phyloP scores from a whole-genome alignment of 2,329 filamentous ascomycete species.

The Thermochaetoides dissita region DNA sequence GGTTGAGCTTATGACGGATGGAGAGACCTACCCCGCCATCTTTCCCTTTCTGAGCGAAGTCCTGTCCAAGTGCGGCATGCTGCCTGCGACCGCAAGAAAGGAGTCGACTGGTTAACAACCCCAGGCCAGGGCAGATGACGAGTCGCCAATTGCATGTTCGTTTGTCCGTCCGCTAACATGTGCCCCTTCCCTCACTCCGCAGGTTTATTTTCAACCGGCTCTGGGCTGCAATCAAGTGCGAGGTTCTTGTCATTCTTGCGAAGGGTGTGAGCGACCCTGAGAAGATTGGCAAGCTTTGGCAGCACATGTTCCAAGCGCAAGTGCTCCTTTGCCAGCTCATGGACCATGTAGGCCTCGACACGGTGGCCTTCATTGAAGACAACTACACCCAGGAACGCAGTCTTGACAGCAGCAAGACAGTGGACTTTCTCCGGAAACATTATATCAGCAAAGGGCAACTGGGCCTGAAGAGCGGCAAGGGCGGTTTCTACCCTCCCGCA shows the following conservation, averaged over 20 bases:
- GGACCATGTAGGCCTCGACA: conserved; percentile 37
- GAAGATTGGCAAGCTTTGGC: conserved; percentile 34
- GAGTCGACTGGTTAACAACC: conserved; percentile 27
- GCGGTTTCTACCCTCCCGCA: conserved; percentile 23
- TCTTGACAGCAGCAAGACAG: conserved; percentile 24
- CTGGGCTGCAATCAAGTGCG: conserved; percentile 3
- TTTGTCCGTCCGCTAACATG: too few relatives aligned
- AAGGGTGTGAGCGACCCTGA: conserved; percentile 27
- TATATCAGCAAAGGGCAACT: conserved; percentile 33
- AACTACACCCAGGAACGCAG: conserved; percentile 37
- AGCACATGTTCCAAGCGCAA: conserved; percentile 22
- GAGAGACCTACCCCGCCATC: conserved; percentile 26
- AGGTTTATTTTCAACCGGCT: conserved; percentile 31
- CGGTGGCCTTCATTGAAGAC: conserved; percentile 36
- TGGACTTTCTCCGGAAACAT: conserved; percentile 28
- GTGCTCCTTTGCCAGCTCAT: conserved; percentile 24
- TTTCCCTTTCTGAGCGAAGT: conserved; percentile 30
- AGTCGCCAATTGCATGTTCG: too few relatives aligned
- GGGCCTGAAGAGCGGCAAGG: conserved; percentile 27
- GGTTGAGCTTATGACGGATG: conserved; percentile 40
- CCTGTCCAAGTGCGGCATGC: conserved; percentile 24
- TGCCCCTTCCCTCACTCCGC: background rate
- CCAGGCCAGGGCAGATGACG: background rate
- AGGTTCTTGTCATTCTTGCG: conserved; percentile 28
- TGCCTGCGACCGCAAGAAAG: conserved; percentile 27